These are phyloP conservation scores for Fulvia fulva DNA, from an alignment of 2,329 filamentous ascomycete genomes.

Conservation along the genomic window DNA sequence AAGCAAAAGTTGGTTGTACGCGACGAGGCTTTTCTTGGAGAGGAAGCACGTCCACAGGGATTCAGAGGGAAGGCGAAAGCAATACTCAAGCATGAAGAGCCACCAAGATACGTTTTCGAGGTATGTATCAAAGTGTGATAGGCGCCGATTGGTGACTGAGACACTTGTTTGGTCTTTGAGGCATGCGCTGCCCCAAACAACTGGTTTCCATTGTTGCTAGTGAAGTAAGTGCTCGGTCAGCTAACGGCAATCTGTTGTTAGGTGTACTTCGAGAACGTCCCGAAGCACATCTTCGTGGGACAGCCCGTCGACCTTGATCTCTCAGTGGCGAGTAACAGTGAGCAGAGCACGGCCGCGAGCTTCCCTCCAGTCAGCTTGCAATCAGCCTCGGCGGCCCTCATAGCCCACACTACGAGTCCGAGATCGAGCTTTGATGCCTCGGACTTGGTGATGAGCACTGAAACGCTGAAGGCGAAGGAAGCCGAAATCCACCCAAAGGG, in stretches of 20 bases:
- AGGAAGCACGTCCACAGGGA: slow-evolving; percentile 8
- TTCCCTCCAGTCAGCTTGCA: slow-evolving; percentile 3
- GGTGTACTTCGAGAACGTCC: slow-evolving; percentile 6
- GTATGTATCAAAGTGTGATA: too few species aligned
- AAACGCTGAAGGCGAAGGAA: background rate
- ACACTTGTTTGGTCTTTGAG: too few species aligned
- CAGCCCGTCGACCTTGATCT: slow-evolving; percentile 11
- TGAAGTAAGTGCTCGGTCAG: too few species aligned
- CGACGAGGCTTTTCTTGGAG: slow-evolving; percentile 5
- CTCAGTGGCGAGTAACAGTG: slow-evolving; percentile 2
- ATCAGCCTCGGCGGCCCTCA: background rate
- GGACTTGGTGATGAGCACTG: background rate
- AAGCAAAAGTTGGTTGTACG: slow-evolving; percentile 10
- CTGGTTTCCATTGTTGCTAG: too few species aligned
- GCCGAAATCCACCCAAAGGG: background rate
- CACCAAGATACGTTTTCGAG: slow-evolving; percentile 13
- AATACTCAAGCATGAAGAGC: slow-evolving; percentile 7
- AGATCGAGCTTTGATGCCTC: background rate
- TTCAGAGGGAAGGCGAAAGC: slow-evolving; percentile 16
- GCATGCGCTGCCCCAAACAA: too few species aligned
- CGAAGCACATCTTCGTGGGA: slow-evolving; percentile 12
- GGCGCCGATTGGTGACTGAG: too few species aligned
- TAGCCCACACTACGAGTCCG: background rate
- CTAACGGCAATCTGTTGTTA: too few species aligned
- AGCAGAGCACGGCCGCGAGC: slow-evolving; percentile 1